Conservation (phyloP, 352 stramenopile genomes). For the Elongisporangium prolatum region DNA sequence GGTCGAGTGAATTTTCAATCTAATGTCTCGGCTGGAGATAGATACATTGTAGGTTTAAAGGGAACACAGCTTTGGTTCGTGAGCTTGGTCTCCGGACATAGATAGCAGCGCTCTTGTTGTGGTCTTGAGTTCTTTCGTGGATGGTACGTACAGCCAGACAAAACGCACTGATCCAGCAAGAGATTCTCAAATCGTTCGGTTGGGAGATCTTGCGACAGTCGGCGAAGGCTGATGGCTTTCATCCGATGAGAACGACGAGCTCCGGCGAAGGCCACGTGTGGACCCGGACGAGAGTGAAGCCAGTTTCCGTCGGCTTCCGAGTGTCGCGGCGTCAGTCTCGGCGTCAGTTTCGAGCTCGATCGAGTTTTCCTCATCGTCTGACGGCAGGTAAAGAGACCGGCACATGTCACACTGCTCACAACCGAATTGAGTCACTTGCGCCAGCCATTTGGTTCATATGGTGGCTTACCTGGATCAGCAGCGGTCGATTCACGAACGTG, state of each 20-base stretch:
- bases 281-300: neutral
- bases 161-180: neutral
- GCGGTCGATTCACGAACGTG: slow-evolving; percentile 57
- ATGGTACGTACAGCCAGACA: neutral
- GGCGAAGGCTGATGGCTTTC: neutral
- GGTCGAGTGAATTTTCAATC: neutral
- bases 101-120: neutral
- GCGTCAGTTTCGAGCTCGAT: neutral
- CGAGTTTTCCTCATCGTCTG: slow-evolving; percentile 15
- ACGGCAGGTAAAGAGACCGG: slow-evolving; percentile 32
- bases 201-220: neutral
- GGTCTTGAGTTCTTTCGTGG: neutral
- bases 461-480: slow-evolving; percentile 52
- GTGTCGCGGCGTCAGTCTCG: neutral
- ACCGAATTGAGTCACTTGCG: neutral
- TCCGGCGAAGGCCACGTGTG: neutral
- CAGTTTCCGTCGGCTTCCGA: neutral
- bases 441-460: neutral
- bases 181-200: neutral
- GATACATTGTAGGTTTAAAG: neutral
- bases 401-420: slow-evolving; percentile 40
- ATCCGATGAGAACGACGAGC: neutral
- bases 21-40: neutral
- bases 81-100: neutral
- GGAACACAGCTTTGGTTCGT: neutral